phyloP scores from a whole-genome alignment of 2,329 filamentous ascomycete genomes.

The Colletotrichum sp. region DNA sequence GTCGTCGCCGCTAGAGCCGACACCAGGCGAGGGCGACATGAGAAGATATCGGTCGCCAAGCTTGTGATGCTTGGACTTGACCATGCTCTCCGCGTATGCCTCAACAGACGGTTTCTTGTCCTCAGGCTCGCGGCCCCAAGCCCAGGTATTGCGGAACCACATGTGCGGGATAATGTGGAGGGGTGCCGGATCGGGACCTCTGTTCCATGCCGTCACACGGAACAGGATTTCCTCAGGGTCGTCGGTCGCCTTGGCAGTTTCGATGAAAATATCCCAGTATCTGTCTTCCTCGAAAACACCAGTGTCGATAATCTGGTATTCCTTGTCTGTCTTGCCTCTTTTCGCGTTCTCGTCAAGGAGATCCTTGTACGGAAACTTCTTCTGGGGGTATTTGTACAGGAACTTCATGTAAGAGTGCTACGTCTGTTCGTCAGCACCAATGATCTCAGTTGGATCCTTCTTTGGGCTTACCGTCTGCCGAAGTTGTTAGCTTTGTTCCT shows the following conservation, averaged over 20 bases:
- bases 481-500: neutral
- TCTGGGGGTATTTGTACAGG: conserved; percentile 96
- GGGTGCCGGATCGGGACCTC: conserved; percentile 87
- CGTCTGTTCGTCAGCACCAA: conserved; percentile 22
- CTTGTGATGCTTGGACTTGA: conserved; percentile 78
- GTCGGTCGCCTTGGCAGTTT: conserved; percentile 92
- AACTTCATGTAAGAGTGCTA: conserved; percentile 99
- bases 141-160: conserved; percentile 98
- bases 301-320: conserved; percentile 93
- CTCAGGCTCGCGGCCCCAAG: conserved; percentile 81
- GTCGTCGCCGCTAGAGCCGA: conserved; percentile 79
- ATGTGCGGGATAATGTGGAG: conserved; percentile 93
- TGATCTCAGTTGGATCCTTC: neutral
- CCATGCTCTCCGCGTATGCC: conserved; percentile 68
- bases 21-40: conserved; percentile 87
- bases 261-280: conserved; percentile 98
- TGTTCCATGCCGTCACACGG: conserved; percentile 95
- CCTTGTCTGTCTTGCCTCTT: conserved; percentile 76
- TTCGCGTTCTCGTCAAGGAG: conserved; percentile 83
- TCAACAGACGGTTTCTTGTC: conserved; percentile 83
- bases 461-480: conserved; percentile 16
- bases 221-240: conserved; percentile 92
- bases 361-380: conserved; percentile 89
- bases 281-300: conserved; percentile 85
- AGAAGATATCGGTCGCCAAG: conserved; percentile 85